Percentiles rank a stretch among this genome's conserved stretches.
Evolutionary conservation across 176 grass and related monocot species (phyloP).

Genomic region (Microstegium vimineum): DNA sequence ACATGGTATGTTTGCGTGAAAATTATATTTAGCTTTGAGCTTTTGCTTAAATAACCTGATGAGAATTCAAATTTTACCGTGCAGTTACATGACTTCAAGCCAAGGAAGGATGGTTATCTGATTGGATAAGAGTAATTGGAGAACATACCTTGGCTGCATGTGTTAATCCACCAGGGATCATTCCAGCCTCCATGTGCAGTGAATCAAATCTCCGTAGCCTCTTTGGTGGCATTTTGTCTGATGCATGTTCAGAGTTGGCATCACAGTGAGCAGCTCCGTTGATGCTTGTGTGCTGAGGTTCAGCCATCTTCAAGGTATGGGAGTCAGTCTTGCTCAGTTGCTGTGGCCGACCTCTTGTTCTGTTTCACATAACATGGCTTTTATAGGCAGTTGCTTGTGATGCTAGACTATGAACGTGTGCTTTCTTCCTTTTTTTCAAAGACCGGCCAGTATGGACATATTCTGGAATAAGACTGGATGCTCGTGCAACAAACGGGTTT

Average conservation of each 20-base stretch:
- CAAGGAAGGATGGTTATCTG: background rate
- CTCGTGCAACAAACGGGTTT: conserved; percentile 7
- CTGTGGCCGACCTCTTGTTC: background rate
- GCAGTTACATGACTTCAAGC: background rate
- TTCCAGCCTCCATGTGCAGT: conserved; percentile 56
- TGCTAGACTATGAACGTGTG: background rate
- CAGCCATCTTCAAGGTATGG: conserved; percentile 34
- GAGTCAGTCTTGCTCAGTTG: background rate
- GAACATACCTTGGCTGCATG: conserved; percentile 44
- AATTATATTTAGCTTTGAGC: background rate
- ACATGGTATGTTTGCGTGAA: background rate
- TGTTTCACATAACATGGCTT: conserved; percentile 22
- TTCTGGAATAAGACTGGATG: background rate
- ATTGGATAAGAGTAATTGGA: conserved; percentile 5
- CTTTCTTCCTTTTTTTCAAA: background rate
- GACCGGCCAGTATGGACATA: conserved; percentile 1
- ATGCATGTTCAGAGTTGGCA: conserved; percentile 13
- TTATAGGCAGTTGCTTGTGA: conserved; percentile 25
- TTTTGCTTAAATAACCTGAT: background rate
- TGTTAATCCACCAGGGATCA: conserved; percentile 25
- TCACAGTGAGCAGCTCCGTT: conserved; percentile 11
- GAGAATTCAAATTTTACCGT: background rate
- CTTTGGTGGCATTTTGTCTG: conserved; percentile 1
- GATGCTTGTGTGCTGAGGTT: conserved; percentile 16
- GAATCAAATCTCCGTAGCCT: conserved; percentile 50